Evolutionary conservation across 179 eudicot genomes (phyloP).

Genomic region (Beta macrorhiza): DNA sequence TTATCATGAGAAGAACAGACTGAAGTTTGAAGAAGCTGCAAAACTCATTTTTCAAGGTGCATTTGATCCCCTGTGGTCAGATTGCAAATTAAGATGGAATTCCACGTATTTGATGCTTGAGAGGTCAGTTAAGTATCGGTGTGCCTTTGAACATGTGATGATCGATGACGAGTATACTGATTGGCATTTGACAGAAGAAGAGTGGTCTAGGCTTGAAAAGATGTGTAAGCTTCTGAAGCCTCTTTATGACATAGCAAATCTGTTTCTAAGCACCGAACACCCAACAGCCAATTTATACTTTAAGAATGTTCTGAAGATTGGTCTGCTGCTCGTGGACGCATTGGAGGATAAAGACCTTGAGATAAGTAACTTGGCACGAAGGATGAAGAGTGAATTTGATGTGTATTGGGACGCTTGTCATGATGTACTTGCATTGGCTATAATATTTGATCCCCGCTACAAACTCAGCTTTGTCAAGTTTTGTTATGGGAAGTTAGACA

Average conservation of each 20-base stretch:
- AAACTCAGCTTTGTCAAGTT: constrained; percentile 18
- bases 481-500: constrained; percentile 14
- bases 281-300: constrained; percentile 22
- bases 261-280: constrained; percentile 12
- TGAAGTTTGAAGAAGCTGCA: constrained; percentile 22
- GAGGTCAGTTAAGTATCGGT: constrained; percentile 13
- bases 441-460: constrained; percentile 24
- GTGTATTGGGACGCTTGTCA: constrained; percentile 18
- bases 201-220: constrained; percentile 22
- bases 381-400: constrained; percentile 19
- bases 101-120: constrained; percentile 22
- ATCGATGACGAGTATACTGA: constrained; percentile 17
- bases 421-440: constrained; percentile 21
- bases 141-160: constrained; percentile 26
- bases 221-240: constrained; percentile 19
- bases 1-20: constrained; percentile 1
- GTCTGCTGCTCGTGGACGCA: constrained; percentile 11
- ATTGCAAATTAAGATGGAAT: background rate
- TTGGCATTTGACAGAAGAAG: constrained; percentile 23
- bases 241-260: constrained; percentile 14
- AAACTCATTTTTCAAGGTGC: background rate
- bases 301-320: constrained; percentile 10
- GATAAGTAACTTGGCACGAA: constrained; percentile 22
- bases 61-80: constrained; percentile 19
- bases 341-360: constrained; percentile 18